Conservation (phyloP, 2,329 filamentous ascomycete genomes). For the Cordyceps cateniannulata region DNA sequence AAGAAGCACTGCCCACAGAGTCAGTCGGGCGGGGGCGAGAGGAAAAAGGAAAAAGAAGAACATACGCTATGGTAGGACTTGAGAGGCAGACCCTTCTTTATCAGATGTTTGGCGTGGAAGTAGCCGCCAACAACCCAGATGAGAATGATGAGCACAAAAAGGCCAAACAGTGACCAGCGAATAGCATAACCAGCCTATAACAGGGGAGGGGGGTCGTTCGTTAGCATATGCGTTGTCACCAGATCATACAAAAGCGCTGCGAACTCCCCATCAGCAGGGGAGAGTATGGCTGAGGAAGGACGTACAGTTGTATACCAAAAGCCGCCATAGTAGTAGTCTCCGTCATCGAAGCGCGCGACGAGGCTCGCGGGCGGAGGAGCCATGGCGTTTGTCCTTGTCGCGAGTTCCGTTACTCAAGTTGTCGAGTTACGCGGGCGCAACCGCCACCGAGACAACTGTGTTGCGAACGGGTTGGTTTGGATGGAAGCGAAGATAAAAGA, state of each 20-base stretch:
- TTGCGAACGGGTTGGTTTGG: too few species aligned
- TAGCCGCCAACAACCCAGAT: slow-evolving; percentile 62
- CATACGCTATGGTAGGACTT: slow-evolving; percentile 64
- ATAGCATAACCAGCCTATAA: slow-evolving; percentile 55
- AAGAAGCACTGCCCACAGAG: slow-evolving; percentile 41
- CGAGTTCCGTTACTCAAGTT: neutral
- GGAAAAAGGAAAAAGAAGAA: neutral
- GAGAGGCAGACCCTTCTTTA: slow-evolving; percentile 59
- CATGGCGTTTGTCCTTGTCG: neutral
- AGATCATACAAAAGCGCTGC: too few species aligned
- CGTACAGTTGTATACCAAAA: slow-evolving; percentile 11
- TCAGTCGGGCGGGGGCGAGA: neutral
- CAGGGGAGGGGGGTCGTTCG: too few species aligned
- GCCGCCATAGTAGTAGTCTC: neutral
- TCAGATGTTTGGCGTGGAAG: slow-evolving; percentile 60
- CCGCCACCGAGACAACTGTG: too few species aligned
- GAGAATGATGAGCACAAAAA: slow-evolving; percentile 51
- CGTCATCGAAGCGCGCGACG: neutral
- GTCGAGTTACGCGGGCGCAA: too few species aligned
- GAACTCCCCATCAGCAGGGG: too few species aligned
- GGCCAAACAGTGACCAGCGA: slow-evolving; percentile 65
- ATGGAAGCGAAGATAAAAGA: too few species aligned
- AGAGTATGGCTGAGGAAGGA: neutral
- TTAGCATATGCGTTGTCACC: neutral
- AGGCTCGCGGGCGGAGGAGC: slow-evolving; percentile 1